Base-by-base conservation (phyloP, 2,329 filamentous ascomycete species). In the Penicillium nordicum region DNA sequence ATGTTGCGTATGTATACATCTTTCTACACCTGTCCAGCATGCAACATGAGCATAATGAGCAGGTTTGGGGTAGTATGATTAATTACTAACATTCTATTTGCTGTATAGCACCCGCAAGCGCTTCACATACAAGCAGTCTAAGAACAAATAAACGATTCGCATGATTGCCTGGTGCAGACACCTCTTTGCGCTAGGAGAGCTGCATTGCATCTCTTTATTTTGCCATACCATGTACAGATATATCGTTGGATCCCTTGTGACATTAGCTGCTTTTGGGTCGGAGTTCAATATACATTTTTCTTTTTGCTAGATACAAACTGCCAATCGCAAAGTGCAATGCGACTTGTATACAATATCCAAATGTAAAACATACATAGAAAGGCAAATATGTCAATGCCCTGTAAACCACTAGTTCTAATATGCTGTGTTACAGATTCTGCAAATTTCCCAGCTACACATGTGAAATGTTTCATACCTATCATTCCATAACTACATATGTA, bases 101-200 rank as follows among this genome's bases (percentile, higher is more conserved):
- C 21, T 44, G 9, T 52, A 53, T 65, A 89, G 86, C 58, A 89
- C 87, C 52, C 79, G 87, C 65, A 88, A 88, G 75, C 78, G 78
- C 42, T 88, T 89, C 74, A 79, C 78, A 29, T 89, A 88, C 71
- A 88, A 87, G 76, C 79, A 82, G 76, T 86, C 84, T 57, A 89
- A 89, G 82, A 89, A 89, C 74, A 88, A 82, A 75, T 87, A 79
- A 64, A 63, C 51, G 42, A 37, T 41, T 58, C 30, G 36, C 44
- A 43, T 57, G 32, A 42, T 32, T 37, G 16, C 29, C 14, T 44
- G 16, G 27, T 53, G 32, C 37, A 29, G 38, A 43, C 27, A 27
- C 37, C 49, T 41, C 16, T n/a, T 34, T 57, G 50, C 27, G 23
- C 38, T 44, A 6, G 52, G 45, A 36, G 23, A 29, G 50, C 43